Conservation (phyloP, 176 grass and related monocot species). For the Alopecurus myosuroides region DNA sequence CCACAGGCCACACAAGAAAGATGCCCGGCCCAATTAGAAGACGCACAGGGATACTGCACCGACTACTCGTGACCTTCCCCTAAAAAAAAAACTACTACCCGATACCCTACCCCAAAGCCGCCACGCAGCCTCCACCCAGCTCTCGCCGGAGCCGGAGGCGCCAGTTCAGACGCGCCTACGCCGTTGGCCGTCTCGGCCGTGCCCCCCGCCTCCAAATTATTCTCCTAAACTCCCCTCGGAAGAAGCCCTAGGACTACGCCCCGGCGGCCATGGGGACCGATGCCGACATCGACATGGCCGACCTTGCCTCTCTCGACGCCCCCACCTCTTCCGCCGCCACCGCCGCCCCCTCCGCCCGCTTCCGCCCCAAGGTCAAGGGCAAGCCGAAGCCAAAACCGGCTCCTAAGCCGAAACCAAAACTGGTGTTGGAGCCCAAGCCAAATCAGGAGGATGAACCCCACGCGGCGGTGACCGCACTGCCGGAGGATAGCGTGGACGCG, state of each 20-base stretch:
- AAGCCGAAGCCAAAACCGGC: slow-evolving; percentile 7
- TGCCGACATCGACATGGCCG: slow-evolving; percentile 45
- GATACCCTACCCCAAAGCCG: not conserved
- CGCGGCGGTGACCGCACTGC: not conserved
- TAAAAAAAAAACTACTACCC: not conserved
- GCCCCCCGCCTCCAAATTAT: not conserved
- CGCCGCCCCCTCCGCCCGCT: slow-evolving; percentile 32
- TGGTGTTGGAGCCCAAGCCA: not conserved
- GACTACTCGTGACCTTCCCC: too few relatives aligned
- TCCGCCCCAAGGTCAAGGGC: slow-evolving; percentile 61
- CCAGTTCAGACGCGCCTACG: not conserved
- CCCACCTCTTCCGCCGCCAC: not conserved
- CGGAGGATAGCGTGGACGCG: slow-evolving; percentile 13
- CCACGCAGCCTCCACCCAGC: not conserved
- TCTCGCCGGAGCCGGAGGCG: not conserved
- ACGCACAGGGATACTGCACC: too few relatives aligned
- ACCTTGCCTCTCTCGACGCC: slow-evolving; percentile 28
- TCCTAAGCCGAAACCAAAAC: not conserved
- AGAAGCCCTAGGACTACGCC: slow-evolving; percentile 11
- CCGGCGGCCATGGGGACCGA: slow-evolving; percentile 27
- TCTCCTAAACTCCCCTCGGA: not conserved
- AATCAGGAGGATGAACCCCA: not conserved
- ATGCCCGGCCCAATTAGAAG: too few relatives aligned
- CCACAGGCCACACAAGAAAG: too few relatives aligned
- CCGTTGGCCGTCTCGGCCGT: not conserved